phyloP scores from a whole-genome alignment of 495 filamentous ascomycete species.

The Penicillium nucicola region DNA sequence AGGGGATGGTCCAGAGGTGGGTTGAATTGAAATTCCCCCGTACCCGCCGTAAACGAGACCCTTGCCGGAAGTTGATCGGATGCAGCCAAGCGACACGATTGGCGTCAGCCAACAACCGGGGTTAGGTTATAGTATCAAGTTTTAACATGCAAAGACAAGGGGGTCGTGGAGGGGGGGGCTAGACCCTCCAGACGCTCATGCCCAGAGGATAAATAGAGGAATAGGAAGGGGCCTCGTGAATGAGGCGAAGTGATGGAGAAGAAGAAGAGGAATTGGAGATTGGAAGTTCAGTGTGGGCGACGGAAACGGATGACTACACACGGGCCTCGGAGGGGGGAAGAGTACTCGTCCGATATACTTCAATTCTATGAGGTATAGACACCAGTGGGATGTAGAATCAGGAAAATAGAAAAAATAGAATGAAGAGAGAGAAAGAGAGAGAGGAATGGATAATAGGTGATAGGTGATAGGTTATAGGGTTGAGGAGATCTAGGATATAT shows the following conservation, averaged over 20 bases:
- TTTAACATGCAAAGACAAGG: neutral
- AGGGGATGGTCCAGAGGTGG: slow-evolving; percentile 5
- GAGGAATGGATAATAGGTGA: neutral
- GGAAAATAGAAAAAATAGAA: no score
- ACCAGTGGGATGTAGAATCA: no score
- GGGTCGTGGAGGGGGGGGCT: slow-evolving; percentile 27
- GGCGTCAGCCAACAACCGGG: slow-evolving; percentile 25
- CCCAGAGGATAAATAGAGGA: slow-evolving; percentile 10
- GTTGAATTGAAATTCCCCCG: slow-evolving; percentile 25
- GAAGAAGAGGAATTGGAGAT: neutral
- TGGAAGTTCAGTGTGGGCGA: neutral
- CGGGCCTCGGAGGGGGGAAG: no score
- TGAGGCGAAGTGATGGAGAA: neutral
- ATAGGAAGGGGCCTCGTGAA: slow-evolving; percentile 3
- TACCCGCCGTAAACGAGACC: slow-evolving; percentile 26
- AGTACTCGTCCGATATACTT: no score
- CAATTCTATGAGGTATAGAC: no score
- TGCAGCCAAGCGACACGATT: slow-evolving; percentile 21
- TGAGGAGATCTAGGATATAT: no score
- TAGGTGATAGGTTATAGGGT: no score
- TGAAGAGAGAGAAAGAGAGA: neutral
- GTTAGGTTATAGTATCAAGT: neutral
- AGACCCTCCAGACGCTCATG: slow-evolving; percentile 34
- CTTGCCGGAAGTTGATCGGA: slow-evolving; percentile 18
- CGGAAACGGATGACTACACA: slow-evolving; percentile 4